Conservation (phyloP, 352 stramenopile genomes). For the Phytophthora pini region DNA sequence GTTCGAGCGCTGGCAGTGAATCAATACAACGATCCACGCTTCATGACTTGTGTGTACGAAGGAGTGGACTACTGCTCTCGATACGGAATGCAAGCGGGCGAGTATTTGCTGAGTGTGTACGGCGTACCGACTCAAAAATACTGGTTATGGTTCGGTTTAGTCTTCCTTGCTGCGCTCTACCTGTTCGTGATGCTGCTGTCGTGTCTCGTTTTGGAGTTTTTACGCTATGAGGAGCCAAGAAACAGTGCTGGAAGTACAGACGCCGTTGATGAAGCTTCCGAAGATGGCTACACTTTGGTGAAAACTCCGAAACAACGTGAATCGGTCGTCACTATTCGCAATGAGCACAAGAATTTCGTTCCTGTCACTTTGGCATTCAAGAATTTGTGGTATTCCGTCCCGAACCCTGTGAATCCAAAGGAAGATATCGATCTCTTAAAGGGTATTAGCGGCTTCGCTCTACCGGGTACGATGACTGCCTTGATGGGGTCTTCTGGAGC, state of each 20-base stretch:
- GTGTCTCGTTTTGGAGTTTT: conserved; percentile 38
- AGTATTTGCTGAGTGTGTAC: conserved; percentile 40
- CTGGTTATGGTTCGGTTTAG: conserved; percentile 35
- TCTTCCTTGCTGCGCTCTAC: conserved; percentile 35
- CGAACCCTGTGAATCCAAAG: conserved; percentile 32
- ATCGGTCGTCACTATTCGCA: conserved; percentile 1
- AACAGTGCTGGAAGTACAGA: neutral
- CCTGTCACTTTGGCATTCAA: conserved; percentile 48
- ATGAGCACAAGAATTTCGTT: conserved; percentile 21
- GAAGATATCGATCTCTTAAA: conserved; percentile 72
- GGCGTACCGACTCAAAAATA: conserved; percentile 24
- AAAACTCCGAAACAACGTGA: conserved; percentile 16
- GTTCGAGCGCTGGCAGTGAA: conserved; percentile 38
- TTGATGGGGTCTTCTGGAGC: conserved; percentile 69
- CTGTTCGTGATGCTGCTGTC: conserved; percentile 27
- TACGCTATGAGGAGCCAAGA: conserved; percentile 33
- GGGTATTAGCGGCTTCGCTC: conserved; percentile 57
- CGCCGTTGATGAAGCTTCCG: neutral
- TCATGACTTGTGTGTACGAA: conserved; percentile 34
- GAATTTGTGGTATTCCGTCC: conserved; percentile 51
- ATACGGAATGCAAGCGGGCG: conserved; percentile 37
- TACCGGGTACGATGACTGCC: conserved; percentile 57
- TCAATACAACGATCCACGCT: conserved; percentile 25
- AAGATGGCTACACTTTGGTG: conserved; percentile 9
- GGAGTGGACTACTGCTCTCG: conserved; percentile 36